These are phyloP conservation scores for Suhomyces bolitotheri DNA, from an alignment of 1,139 yeast species.

Conservation along the genomic window DNA sequence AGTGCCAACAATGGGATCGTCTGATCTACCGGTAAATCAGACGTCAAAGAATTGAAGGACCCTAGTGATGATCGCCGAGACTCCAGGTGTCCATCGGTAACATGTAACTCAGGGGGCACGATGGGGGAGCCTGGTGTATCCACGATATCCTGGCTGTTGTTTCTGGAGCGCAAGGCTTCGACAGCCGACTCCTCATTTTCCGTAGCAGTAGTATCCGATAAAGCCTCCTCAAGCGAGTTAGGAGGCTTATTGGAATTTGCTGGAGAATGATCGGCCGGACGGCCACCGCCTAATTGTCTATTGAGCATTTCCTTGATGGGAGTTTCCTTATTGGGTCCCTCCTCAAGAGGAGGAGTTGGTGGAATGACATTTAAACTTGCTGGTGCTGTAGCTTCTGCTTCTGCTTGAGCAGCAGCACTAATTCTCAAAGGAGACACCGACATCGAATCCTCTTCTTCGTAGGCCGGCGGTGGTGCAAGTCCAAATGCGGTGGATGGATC, in stretches of 20 bases:
- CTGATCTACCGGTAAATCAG: conserved; percentile 35
- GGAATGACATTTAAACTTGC: conserved; percentile 11
- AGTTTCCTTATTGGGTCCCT: conserved; percentile 11
- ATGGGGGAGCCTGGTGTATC: conserved; percentile 14
- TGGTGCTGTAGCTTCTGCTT: not conserved
- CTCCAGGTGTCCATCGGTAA: too few relatives aligned
- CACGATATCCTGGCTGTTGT: conserved; percentile 9
- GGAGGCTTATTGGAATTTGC: not conserved
- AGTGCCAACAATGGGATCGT: conserved; percentile 39
- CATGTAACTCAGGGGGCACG: conserved; percentile 6
- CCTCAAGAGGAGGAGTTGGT: conserved; percentile 8
- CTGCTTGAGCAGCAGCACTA: conserved; percentile 13
- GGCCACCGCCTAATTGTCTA: conserved; percentile 5
- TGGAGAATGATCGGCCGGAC: not conserved
- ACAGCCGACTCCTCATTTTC: not conserved
- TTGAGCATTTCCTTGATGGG: conserved; percentile 18
- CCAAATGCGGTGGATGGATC: conserved; percentile 29
- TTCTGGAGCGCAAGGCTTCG: not conserved
- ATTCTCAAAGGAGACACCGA: conserved; percentile 35
- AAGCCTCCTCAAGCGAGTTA: conserved; percentile 22
- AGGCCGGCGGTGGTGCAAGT: conserved; percentile 39
- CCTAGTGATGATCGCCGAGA: conserved; percentile 28
- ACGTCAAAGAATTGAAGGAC: conserved; percentile 23
- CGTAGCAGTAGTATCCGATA: conserved; percentile 1
- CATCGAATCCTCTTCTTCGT: conserved; percentile 30